Percentiles rank a stretch among this genome's conserved stretches.
phyloP scores from a whole-genome alignment of 257 asterid genomes.

The Verbena officinalis region DNA sequence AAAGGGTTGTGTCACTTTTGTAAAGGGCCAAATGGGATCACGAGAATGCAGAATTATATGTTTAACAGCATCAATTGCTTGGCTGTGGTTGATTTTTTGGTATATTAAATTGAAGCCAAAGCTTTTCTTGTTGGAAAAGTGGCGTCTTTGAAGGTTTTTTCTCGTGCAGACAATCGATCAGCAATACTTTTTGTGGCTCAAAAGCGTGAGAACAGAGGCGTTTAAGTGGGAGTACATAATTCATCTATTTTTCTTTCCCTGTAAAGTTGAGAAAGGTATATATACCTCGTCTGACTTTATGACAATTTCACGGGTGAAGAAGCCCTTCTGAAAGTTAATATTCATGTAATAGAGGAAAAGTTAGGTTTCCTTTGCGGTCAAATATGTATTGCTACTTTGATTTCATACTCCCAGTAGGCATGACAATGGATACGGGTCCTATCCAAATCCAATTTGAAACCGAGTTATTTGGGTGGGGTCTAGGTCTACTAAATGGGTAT shows the following conservation, averaged over 20 bases:
- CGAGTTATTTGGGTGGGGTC: too few species aligned
- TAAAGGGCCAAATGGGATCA: constrained; percentile 27
- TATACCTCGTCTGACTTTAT: too few species aligned
- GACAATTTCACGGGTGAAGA: too few species aligned
- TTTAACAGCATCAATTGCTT: neutral
- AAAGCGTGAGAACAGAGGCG: neutral
- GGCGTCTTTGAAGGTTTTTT: constrained; percentile 27
- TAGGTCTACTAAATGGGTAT: too few species aligned
- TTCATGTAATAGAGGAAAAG: too few species aligned
- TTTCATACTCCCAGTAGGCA: too few species aligned
- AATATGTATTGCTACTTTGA: too few species aligned
- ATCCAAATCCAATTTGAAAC: too few species aligned
- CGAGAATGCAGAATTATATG: constrained; percentile 33
- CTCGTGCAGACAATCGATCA: constrained; percentile 46
- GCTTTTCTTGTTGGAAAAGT: constrained; percentile 18
- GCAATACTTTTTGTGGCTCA: constrained; percentile 33
- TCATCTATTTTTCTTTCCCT: neutral
- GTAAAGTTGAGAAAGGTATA: too few species aligned
- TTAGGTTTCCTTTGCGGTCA: too few species aligned
- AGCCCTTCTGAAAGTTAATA: too few species aligned
- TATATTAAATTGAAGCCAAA: constrained; percentile 4
- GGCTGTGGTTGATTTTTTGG: constrained; percentile 32
- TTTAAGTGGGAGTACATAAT: neutral
- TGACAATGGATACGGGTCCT: too few species aligned
- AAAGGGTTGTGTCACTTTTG: neutral